Conservation (phyloP, 805 yeast species). For the Gaillardinia entomophila region DNA sequence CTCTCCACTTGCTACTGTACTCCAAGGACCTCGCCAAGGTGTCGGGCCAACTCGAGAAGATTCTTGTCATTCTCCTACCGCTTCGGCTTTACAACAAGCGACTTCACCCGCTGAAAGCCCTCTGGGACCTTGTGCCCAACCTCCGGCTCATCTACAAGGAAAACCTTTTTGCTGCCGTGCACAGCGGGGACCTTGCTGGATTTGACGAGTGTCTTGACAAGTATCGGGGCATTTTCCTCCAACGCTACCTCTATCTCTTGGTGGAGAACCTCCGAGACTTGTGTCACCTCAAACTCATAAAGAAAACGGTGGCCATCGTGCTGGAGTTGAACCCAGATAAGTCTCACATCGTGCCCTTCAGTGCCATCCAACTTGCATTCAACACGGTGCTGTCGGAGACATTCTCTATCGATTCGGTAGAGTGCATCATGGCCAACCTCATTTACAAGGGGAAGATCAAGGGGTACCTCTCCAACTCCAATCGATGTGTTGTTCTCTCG, state of each 20-base stretch:
- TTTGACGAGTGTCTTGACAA: constrained; percentile 42
- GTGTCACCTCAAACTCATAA: constrained; percentile 48
- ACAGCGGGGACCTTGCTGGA: constrained; percentile 48
- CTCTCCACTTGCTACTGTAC: constrained; percentile 33
- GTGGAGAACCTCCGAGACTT: constrained; percentile 47
- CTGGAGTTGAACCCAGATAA: constrained; percentile 21
- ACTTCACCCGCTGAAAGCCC: constrained; percentile 37
- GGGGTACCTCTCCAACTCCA: constrained; percentile 78
- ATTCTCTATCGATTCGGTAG: constrained; percentile 48
- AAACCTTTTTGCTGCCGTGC: constrained; percentile 43
- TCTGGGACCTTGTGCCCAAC: constrained; percentile 38
- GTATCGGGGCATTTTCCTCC: constrained; percentile 48
- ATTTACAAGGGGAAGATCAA: constrained; percentile 58
- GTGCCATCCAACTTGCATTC: constrained; percentile 39
- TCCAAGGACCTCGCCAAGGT: constrained; percentile 8
- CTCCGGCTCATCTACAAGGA: constrained; percentile 38
- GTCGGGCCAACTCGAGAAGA: constrained; percentile 33
- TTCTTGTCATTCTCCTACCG: constrained; percentile 61
- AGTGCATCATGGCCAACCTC: constrained; percentile 62
- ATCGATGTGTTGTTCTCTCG: constrained; percentile 68
- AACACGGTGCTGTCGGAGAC: constrained; percentile 11
- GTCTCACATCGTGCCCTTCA: constrained; percentile 34
- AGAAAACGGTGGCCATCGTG: constrained; percentile 23
- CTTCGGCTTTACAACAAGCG: constrained; percentile 46
- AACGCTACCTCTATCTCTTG: constrained; percentile 55